phyloP scores from a whole-genome alignment of 2,329 filamentous ascomycete species.

The Penicillium sp. region DNA sequence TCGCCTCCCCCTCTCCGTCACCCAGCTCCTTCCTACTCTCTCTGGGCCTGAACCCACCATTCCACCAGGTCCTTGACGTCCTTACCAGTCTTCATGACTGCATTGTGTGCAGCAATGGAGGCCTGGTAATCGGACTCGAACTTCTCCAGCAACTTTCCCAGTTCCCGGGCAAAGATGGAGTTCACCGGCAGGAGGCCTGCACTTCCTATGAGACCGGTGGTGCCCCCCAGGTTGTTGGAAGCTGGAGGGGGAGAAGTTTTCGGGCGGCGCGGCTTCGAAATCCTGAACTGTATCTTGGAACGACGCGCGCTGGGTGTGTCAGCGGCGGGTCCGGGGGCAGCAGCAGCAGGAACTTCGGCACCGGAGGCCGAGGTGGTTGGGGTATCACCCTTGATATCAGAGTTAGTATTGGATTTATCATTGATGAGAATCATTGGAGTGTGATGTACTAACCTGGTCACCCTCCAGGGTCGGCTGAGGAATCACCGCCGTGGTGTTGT shows the following conservation, averaged over 20 bases:
- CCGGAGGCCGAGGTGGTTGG: background rate
- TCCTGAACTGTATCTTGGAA: background rate
- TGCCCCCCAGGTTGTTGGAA: conserved; percentile 27
- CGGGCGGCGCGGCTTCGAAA: background rate
- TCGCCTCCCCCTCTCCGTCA: background rate
- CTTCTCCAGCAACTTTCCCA: conserved; percentile 61
- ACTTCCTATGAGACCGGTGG: conserved; percentile 16
- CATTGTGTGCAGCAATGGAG: conserved; percentile 17
- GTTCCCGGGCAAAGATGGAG: conserved; percentile 64
- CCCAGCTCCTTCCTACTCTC: background rate
- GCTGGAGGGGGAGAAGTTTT: background rate
- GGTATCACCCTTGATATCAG: background rate
- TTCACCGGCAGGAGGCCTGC: conserved; percentile 41
- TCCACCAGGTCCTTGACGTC: conserved; percentile 1
- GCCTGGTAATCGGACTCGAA: conserved; percentile 64
- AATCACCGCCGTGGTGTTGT: background rate
- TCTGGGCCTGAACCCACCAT: background rate
- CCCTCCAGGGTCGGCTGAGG: background rate
- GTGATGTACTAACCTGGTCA: conserved; percentile 2
- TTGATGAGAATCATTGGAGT: background rate
- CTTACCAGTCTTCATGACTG: conserved; percentile 7
- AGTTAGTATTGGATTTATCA: background rate
- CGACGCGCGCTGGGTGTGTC: background rate
- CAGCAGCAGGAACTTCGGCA: background rate
- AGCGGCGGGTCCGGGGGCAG: background rate